phyloP scores from a whole-genome alignment of 768 basidiomycete species.

The Tulasnella sp. region DNA sequence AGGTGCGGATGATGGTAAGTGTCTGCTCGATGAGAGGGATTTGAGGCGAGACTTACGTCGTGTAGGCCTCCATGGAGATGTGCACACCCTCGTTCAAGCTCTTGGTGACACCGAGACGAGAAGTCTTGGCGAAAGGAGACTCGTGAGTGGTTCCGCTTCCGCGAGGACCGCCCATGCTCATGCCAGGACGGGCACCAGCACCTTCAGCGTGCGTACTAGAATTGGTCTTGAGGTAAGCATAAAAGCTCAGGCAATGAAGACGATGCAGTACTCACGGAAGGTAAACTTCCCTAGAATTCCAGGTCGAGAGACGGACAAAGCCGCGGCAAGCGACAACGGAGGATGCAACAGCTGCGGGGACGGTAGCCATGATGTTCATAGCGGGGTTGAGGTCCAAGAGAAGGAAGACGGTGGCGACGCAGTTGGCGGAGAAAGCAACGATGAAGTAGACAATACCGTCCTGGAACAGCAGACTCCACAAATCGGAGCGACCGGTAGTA shows the following conservation, averaged over 20 bases:
- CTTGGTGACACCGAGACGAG: background rate
- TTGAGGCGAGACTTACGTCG: background rate
- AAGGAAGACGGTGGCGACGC: conserved; percentile 5
- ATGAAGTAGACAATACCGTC: conserved; percentile 63
- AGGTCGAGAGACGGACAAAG: conserved; percentile 16
- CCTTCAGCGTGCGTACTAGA: background rate
- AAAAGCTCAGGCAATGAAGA: background rate
- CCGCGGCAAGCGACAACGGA: conserved; percentile 18
- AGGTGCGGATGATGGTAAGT: background rate
- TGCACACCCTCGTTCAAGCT: conserved; percentile 2
- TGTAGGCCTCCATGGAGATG: conserved; percentile 14
- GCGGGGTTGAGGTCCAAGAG: conserved; percentile 49
- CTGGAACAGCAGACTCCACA: conserved; percentile 55
- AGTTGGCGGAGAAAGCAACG: conserved; percentile 49
- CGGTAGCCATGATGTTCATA: conserved; percentile 17
- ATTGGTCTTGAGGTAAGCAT: background rate
- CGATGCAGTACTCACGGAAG: background rate
- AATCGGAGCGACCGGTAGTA: conserved; percentile 38
- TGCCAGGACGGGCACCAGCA: background rate
- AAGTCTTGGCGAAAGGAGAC: background rate
- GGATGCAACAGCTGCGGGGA: conserved; percentile 12
- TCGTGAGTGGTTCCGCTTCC: background rate
- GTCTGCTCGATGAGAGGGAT: background rate
- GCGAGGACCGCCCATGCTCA: background rate
- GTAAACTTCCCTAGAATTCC: background rate